Base-by-base conservation (phyloP, 2,329 filamentous ascomycete genomes). In the Bimuria novae-zelandiae region DNA sequence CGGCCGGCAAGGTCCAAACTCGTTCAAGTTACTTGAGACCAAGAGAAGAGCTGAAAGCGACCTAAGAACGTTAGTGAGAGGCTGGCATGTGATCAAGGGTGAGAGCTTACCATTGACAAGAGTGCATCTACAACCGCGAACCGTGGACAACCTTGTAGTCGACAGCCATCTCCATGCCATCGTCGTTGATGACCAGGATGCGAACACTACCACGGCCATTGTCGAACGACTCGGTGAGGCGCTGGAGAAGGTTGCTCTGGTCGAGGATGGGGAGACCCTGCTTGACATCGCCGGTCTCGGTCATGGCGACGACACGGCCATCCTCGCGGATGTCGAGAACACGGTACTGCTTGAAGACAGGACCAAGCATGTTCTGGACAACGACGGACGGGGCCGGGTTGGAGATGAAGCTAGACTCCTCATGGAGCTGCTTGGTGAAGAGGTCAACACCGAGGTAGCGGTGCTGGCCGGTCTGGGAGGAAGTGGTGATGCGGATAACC, bases 341-440 rank as follows among this genome's bases (percentile, higher is more conserved):
- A 74, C 94, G 92, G 89, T 99, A 99, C 85, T 97, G 94, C 91
- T 97, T 97, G 91, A 97, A 97, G 82, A 97, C 87, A 61, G 94
- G 94, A 70, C 93, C 94, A 65, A 96, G 89, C 92, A 99, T 97
- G 82, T 93, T 97, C 89, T 99, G 94, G 72, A 99, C 93, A 61
- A 97, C 87, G 57, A 99, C 94, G 68, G 90, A 96, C 68, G 93
- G 93, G 64, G 89, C 90, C 63, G 94, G 94, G 89, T 96, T 95
- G 80, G 90, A 92, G 81, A 97, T 87, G 82, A 96, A 97, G 71
- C 89, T 93, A 52, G 91, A 96, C 88, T 99, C 94, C 83, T 99
- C 94, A 75, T 97, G 92, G 64, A 99, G 86, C 83, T 97, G 91
- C 86, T 96, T 96, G 84, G 92, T 97, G 90, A 99, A 99, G 73